These are phyloP conservation scores for Paraconiothyrium sp. DNA, from an alignment of 2,329 filamentous ascomycete genomes.

Conservation along the genomic window DNA sequence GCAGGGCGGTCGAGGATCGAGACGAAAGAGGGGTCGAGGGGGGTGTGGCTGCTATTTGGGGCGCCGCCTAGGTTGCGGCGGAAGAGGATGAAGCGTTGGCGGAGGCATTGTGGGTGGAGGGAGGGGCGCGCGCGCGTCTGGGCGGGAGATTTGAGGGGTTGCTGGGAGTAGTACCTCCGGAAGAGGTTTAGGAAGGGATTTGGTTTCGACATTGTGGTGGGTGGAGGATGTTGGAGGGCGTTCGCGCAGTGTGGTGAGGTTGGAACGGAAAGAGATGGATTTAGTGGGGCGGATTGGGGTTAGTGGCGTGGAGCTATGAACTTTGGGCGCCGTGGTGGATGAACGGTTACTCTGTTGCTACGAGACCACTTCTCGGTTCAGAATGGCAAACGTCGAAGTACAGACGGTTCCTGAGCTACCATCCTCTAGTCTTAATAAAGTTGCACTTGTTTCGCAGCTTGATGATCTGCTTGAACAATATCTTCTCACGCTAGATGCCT, in stretches of 20 bases:
- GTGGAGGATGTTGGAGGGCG: constrained; percentile 3
- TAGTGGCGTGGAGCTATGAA: constrained; percentile 13
- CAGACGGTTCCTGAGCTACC: neutral
- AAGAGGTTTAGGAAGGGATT: constrained; percentile 46
- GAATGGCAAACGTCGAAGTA: constrained; percentile 23
- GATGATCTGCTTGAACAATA: constrained; percentile 73
- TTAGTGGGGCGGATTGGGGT: constrained; percentile 16
- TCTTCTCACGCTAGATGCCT: constrained; percentile 72
- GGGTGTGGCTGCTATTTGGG: constrained; percentile 59
- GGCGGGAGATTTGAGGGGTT: constrained; percentile 17
- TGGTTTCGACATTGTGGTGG: constrained; percentile 43
- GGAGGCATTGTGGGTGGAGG: constrained; percentile 47
- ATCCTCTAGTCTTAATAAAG: constrained; percentile 21
- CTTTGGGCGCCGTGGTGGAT: neutral
- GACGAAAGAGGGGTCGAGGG: constrained; percentile 77
- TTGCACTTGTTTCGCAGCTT: constrained; percentile 56
- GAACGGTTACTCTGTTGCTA: neutral
- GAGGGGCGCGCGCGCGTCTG: constrained; percentile 22
- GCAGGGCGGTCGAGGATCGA: constrained; percentile 90
- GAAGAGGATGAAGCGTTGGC: constrained; percentile 33
- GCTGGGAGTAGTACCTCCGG: constrained; percentile 37
- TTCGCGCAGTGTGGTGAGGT: neutral
- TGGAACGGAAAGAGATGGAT: neutral
- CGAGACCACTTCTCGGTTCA: neutral
- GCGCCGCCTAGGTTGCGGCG: constrained; percentile 35